Base-by-base conservation (phyloP, 2,329 filamentous ascomycete genomes). In the Trichoderma guizhouense region DNA sequence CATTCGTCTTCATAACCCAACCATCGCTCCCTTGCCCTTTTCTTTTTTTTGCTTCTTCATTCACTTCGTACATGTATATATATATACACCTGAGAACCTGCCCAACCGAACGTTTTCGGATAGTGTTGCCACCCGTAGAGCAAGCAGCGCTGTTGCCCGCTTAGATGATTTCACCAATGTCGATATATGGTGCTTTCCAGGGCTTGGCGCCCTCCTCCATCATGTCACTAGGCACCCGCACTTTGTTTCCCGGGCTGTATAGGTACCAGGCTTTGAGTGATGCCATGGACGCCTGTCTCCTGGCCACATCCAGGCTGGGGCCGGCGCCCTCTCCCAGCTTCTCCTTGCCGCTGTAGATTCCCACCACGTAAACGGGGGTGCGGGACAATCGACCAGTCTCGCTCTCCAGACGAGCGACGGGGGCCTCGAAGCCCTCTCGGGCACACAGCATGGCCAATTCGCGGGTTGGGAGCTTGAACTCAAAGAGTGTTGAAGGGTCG, bases 211-310 rank as follows among this genome's bases (percentile, higher is more conserved):
- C 86, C 74, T 89, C 85, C 69, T 86, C 84, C 75, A 92, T 86
- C 84, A 88, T 91, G 74, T 93, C 90, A 79, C 91, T 93, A 28
- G 92, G 92, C 73, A 93, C 85, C 72, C 87, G 86, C 64, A 90
- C 87, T 74, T 89, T 83, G 76, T 86, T 83, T 71, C 87, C 85
- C 32, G 96, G 95, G 80, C 91, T 95, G 85, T 99, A 99, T 68
- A 99, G 86, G 82, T 99, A 99, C 96, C 96, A 99, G 7, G 91
- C 87, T 86, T 97, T 97, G 79, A 99, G 86, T 21, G 94, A 91
- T 74, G 92, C 91, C 78, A 97, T 95, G 47, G 93, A 90, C 24
- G 96, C 96, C 80, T 93, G 89, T 74, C 89, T 87, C 74, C 93
- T 89, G 36, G 93, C 95, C 77, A 94, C 89, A 75, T 94, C 87